These are phyloP conservation scores for Mycena indigotica DNA, from an alignment of 768 basidiomycete genomes.

Conservation along the genomic window DNA sequence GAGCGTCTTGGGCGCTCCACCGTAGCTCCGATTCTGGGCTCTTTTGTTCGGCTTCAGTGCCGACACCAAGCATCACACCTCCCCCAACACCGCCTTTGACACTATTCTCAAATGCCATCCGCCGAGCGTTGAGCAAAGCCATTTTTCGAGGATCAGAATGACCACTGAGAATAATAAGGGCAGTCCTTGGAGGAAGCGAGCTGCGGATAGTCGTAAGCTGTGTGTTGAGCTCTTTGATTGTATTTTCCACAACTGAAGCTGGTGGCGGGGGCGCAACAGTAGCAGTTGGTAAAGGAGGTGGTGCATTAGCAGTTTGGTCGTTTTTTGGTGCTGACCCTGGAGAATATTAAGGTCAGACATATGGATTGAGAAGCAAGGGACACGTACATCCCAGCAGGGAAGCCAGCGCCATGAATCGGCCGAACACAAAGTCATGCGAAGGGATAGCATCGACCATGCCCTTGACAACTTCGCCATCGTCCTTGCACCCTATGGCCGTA, in stretches of 20 bases:
- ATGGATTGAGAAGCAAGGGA: slow-evolving; percentile 3
- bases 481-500: slow-evolving; percentile 71
- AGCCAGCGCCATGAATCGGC: slow-evolving; percentile 80
- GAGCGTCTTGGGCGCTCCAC: slow-evolving; percentile 79
- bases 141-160: slow-evolving; percentile 86
- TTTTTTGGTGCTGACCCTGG: slow-evolving; percentile 67
- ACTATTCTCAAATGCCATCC: slow-evolving; percentile 65
- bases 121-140: slow-evolving; percentile 69
- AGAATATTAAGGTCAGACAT: neutral
- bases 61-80: neutral
- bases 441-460: slow-evolving; percentile 60
- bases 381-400: slow-evolving; percentile 78
- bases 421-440: slow-evolving; percentile 82
- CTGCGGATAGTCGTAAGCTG: slow-evolving; percentile 66
- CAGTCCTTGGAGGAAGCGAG: slow-evolving; percentile 75
- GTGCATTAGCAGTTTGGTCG: slow-evolving; percentile 35
- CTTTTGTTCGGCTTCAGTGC: neutral
- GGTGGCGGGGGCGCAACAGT: slow-evolving; percentile 32
- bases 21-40: slow-evolving; percentile 51
- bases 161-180: slow-evolving; percentile 83
- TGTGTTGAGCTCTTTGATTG: slow-evolving; percentile 57
- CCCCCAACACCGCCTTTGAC: neutral
- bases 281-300: slow-evolving; percentile 22
- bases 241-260: slow-evolving; percentile 34
- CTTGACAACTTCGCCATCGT: slow-evolving; percentile 78